Base-by-base conservation (phyloP, 1,284 basidiomycete species). In the Cutaneotrichosporon spelunceum region DNA sequence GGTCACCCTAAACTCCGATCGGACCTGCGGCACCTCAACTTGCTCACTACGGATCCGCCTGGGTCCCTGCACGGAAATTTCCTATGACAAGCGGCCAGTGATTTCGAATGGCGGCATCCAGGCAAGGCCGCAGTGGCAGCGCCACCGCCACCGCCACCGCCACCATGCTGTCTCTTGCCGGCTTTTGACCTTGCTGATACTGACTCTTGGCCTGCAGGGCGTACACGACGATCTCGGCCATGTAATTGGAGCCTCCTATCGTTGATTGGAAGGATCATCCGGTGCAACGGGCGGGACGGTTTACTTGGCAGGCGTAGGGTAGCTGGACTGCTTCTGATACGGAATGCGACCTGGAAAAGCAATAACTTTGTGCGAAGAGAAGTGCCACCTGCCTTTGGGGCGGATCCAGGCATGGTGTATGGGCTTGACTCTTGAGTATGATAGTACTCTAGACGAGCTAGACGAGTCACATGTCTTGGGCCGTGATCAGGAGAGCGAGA, bases 291-390 rank as follows among this genome's bases (percentile, higher is more conserved):
- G 19, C 39, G 19, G 19, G 16, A 9, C 11, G 39, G 16, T 1
- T 42, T 42, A 19, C 19, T 42, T 19, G 39, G 39, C 19, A n/a
- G 39, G 11, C 16, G 13, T 14, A 39, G 36, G 36, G 36, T 14
- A 7, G 16, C 9, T n/a, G 39, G 39, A 19, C 19, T 16, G 39
- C 1, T 42, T 42, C 39, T 4, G 19, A 6, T n/a, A n/a, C 19
- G 39, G 39, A 42, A 42, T 42, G 39, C 16, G 39, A 42, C 39
- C 39, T 42, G 39, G 39, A 42, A 42, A 42, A 42, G 39, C 39
- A 42, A 42, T 42, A 19, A 42, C 39, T 7, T 42, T 9, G 39
- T 9, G 39, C 39, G 19, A n/a, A n/a, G 39, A 42, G 19, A 9
- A n/a, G 39, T 5, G 39, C n/a, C 3, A 42, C 6, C 39, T 13